Evolutionary conservation across 179 eudicot genomes (phyloP), one percentile per base, ranked within the genome.

Genomic region (Corrigiola litoralis): DNA sequence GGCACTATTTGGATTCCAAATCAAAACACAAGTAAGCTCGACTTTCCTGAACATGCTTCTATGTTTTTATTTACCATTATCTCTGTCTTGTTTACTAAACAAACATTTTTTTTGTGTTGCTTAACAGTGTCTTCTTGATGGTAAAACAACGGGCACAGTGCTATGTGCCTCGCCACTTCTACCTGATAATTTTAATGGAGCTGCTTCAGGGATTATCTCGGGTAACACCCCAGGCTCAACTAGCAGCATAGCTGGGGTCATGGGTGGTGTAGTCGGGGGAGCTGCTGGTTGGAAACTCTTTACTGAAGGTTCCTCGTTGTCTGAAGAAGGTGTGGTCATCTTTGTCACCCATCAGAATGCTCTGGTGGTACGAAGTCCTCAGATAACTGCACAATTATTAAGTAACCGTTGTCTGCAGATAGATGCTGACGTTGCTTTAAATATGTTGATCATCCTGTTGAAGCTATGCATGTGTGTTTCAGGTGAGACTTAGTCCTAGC

Each of bases 241-340:
- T 50, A 76, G 87, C 72, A 70, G 81, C 62, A 65, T 86, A 70
- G 78, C 92, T 38, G 82, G 90, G 75, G 84, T 85, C 90, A 81
- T 84, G 90, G 89, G 95, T 40, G 89, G 86, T 72, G 91, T 84
- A 51, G 83, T 83, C 55, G 95, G 78, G 63, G 94, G 86, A 45
- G 85, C 84, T 54, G 56, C 87, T 65, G 77, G 79, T 49, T 79
- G 86, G 90, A 87, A 80, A 54, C 74, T 85, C 59, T 78, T 79
- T 50, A 75, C 64, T 49, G 95, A 83, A 46, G 79, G 79, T 70
- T 73, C 95, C 76, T 72, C 88, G 64, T 59, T 76, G 70, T 79
- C 79, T 82, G 96, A 92, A 82, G 96, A 87, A 74, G 95, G 97
- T 73, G 97, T 92, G 73, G 90, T 87, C 78, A 80, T 90, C 76